Evolutionary conservation across 1,284 basidiomycete genomes (phyloP), one percentile per base, ranked within the genome.

Genomic region (Papiliotrema laurentii): DNA sequence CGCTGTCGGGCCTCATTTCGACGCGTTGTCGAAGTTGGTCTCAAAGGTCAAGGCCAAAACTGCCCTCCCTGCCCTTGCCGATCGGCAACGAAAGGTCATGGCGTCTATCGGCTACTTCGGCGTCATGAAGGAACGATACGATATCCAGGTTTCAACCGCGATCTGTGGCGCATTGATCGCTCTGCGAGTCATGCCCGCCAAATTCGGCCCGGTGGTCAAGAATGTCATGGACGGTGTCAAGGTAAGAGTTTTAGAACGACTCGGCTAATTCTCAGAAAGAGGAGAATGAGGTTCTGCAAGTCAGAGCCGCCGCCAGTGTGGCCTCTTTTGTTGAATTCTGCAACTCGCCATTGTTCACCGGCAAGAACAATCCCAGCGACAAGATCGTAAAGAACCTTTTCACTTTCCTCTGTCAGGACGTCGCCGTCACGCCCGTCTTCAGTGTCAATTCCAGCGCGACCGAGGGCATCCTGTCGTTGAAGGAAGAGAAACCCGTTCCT

Each of bases 151-250:
- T 13, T 85, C 83, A 9, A 89, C 96, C 9, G 83, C 89, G 0
- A 86, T 96, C 59, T 90, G 93, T 11, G 86, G 87, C 2, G 91
- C 94, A 0, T 86, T 94, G 56, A 86, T 99, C 18, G 85, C 89
- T 4, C 82, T 94, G 55, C 80, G 81, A 62, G 82, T 82, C 31
- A 84, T 89, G 31, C 92, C 93, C 0, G 83, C 89, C 55, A 98
- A 97, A 76, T 85, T 99, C 55, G 97, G 91, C 58, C 94, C 88
- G 0, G 84, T 99, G 39, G 92, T 99, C 46, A 91, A 96, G 72
- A 91, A 89, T 33, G 84, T 98, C 58, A 98, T 97, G 87, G 96
- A 94, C 58, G 90, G 91, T 31, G 86, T 98, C 76, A 98, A 97
- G 81, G 90, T 87, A 43, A 46, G 78, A 6, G 16, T 7, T 14